Evolutionary conservation across 768 basidiomycete species (phyloP).

Genomic region (Mycena kentingensis): DNA sequence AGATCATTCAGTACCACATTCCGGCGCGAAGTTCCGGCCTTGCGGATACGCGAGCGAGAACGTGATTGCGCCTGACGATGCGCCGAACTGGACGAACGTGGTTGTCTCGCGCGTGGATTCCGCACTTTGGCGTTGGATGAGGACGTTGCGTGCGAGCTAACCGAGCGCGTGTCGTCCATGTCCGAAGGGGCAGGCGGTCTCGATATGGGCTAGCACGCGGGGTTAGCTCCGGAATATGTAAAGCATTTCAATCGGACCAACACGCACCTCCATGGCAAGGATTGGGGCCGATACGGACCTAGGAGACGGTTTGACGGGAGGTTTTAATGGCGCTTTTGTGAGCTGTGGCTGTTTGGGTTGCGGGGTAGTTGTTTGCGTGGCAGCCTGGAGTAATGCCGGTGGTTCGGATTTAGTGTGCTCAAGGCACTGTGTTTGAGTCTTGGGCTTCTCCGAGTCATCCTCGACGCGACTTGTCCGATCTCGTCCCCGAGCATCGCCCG

Average conservation of each 20-base stretch:
- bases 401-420: neutral
- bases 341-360: neutral
- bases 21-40: neutral
- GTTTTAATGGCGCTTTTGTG: neutral
- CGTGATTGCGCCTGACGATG: conserved; percentile 4
- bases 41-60: conserved; percentile 5
- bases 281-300: neutral
- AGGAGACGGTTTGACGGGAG: neutral
- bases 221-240: too few relatives aligned
- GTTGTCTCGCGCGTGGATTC: conserved; percentile 5
- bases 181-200: neutral
- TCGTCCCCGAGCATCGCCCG: conserved; percentile 1
- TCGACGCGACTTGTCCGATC: neutral
- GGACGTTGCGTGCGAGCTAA: conserved; percentile 17
- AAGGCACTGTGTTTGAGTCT: too few relatives aligned
- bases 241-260: neutral
- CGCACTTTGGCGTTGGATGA: conserved; percentile 8
- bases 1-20: conserved; percentile 3
- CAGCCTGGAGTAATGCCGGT: neutral
- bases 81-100: neutral
- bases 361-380: neutral
- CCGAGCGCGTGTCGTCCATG: conserved; percentile 17
- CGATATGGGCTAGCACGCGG: neutral
- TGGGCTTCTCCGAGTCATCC: neutral
- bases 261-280: neutral